Evolutionary conservation across 169 alveolate species (phyloP), one percentile per base, ranked within the genome.

Genomic region (Plasmodium berghei): DNA sequence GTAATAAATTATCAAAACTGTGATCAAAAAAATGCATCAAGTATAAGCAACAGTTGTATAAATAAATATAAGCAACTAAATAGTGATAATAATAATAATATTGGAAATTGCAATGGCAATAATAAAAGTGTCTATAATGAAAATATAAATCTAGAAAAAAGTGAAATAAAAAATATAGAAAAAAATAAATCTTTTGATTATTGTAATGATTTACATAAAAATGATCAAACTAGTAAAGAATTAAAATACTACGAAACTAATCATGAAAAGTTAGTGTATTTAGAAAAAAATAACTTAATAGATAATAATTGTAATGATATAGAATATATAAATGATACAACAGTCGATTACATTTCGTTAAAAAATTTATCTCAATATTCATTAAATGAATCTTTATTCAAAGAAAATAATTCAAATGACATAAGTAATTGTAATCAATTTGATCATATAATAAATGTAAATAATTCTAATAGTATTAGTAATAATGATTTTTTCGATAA

Each of bases 251-350:
- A 9, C 12, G 62, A 72, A 6, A 10, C 12, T 18, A 67, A 48
- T 2, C 26, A 24, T 26, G 64, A 46, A 49, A 56, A 63, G 6
- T 26, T 1, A 20, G 18, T 52, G 1, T 75, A 48, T 16, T 20
- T 1, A 26, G 24, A 58, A 52, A 77, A 77, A 20, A 64, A 45
- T 77, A 42, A 73, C 45, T 62, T 24, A 45, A 70, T 63, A 42
- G 34, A 49, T 77, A 63, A 26, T 56, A 63, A 52, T 77, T 77
- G 48, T 58, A 77, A 77, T 26, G 89, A 77, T 16, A 64, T 40
- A n/a, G 89, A 77, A 52, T 63, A 64, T 77, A 20, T 49, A 45
- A 77, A 77, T 77, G 89, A 77, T 42, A 77, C 61, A 16, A 77
- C 89, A 10, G 54, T 75, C 5, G 89, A 77, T 8, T 77, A 75